A percentile compares a stretch with the other conserved stretches of the same genome.
These are phyloP conservation scores for Monilinia polystroma DNA, from an alignment of 2,329 filamentous ascomycete genomes.

Conservation along the genomic window DNA sequence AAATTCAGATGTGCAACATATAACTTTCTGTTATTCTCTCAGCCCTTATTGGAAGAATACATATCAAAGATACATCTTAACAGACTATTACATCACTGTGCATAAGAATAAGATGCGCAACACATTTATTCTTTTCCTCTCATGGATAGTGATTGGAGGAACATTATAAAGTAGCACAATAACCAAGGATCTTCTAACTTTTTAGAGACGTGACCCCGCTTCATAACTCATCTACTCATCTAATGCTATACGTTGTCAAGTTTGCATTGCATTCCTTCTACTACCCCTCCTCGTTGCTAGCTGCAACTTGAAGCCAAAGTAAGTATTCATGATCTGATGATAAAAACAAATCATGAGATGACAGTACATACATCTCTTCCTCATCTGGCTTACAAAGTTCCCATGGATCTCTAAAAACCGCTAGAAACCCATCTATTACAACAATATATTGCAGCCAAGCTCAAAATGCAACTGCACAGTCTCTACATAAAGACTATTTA, in stretches of 20 bases:
- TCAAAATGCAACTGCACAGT: too few relatives aligned
- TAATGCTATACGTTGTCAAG: not conserved
- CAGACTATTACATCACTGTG: not conserved
- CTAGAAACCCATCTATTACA: too few relatives aligned
- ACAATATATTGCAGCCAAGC: too few relatives aligned
- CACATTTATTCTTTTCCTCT: not conserved
- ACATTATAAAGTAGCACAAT: not conserved
- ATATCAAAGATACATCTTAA: not conserved
- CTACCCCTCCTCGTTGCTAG: not conserved
- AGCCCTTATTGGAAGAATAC: not conserved
- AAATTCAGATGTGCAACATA: not conserved
- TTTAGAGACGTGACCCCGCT: too few relatives aligned
- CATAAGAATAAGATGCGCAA: not conserved
- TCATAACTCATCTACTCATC: not conserved
- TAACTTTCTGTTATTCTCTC: not conserved
- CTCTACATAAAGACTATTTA: too few relatives aligned
- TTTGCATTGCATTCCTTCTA: not conserved
- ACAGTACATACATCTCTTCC: too few relatives aligned
- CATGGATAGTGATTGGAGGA: not conserved
- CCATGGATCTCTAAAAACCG: too few relatives aligned
- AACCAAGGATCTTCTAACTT: not conserved
- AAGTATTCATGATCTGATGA: not conserved
- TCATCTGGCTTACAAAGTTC: too few relatives aligned
- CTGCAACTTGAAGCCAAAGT: not conserved
- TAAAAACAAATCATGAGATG: too few relatives aligned